phyloP scores from a whole-genome alignment of 2,329 filamentous ascomycete species.

The Paraconiothyrium brasiliense region DNA sequence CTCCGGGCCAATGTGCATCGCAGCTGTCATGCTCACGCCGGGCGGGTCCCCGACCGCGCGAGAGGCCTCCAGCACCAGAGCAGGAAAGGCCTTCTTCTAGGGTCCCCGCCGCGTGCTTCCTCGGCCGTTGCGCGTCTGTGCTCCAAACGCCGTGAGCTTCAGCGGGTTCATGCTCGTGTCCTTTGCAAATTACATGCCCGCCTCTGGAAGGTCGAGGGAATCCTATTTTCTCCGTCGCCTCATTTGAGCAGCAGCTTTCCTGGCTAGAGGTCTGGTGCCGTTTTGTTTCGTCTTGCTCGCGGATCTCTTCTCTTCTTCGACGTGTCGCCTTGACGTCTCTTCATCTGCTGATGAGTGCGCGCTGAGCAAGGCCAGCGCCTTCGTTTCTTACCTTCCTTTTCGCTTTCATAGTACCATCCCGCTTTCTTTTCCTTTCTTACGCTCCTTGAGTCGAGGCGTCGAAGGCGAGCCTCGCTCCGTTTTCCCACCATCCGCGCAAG shows the following conservation, averaged over 20 bases:
- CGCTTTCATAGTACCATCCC: neutral
- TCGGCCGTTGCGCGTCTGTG: neutral
- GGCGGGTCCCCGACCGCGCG: neutral
- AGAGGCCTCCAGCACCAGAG: constrained; percentile 3
- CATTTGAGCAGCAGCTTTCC: constrained; percentile 20
- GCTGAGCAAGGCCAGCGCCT: neutral
- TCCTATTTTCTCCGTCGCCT: constrained; percentile 8
- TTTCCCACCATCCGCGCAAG: constrained; percentile 18
- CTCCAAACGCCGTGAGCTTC: constrained; percentile 15
- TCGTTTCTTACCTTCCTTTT: constrained; percentile 10
- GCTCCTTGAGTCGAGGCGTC: constrained; percentile 22
- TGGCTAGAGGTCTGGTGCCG: constrained; percentile 38
- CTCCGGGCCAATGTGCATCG: constrained; percentile 7
- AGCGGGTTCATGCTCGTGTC: constrained; percentile 15
- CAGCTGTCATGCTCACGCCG: neutral
- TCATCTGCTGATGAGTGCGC: constrained; percentile 23
- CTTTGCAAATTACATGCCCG: constrained; percentile 1
- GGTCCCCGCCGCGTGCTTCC: neutral
- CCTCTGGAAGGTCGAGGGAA: neutral
- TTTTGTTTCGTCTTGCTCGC: constrained; percentile 33
- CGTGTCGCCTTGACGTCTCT: constrained; percentile 22
- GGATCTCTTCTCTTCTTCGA: constrained; percentile 34
- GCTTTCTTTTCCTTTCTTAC: constrained; percentile 26
- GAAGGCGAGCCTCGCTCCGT: constrained; percentile 26
- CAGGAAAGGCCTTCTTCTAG: neutral